Evolutionary conservation across 108 stramenopile species (phyloP).

Genomic region (Ochromonas danica): DNA sequence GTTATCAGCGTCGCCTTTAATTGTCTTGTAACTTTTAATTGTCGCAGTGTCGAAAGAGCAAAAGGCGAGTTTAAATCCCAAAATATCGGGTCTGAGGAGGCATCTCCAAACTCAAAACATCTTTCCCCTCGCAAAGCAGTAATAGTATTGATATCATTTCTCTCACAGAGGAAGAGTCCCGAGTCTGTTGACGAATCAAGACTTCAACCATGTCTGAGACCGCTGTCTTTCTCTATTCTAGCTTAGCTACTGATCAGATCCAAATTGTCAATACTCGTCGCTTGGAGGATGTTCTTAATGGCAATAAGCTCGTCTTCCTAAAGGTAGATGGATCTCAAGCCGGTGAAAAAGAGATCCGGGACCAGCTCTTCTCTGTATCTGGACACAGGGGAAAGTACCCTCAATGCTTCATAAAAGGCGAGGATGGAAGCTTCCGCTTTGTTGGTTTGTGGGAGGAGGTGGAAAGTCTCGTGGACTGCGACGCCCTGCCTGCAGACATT

Average conservation of each 20-base stretch:
- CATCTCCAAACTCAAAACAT: no score
- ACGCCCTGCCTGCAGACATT: neutral
- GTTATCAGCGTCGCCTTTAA: no score
- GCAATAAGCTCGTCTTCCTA: neutral
- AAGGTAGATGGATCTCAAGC: neutral
- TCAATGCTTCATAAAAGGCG: constrained; percentile 24
- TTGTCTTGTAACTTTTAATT: no score
- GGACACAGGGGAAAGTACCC: constrained; percentile 24
- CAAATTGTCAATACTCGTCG: constrained; percentile 7
- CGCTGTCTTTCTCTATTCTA: neutral
- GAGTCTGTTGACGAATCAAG: no score
- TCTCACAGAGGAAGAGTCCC: no score
- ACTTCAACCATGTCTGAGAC: neutral
- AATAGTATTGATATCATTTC: no score
- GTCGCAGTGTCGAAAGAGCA: no score
- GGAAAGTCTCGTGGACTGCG: constrained; percentile 19
- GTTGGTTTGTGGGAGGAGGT: constrained; percentile 33
- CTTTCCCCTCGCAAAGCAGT: neutral
- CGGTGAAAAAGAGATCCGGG: constrained; percentile 6
- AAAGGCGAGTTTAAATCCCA: no score
- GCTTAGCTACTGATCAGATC: constrained; percentile 4
- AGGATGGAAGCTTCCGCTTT: neutral
- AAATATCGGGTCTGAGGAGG: no score
- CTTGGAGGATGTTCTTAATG: neutral
- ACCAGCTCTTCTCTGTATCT: constrained; percentile 27